Percentiles rank a stretch among this genome's conserved stretches.
phyloP scores from a whole-genome alignment of 2,329 filamentous ascomycete genomes.

The Ophiostoma populinum region DNA sequence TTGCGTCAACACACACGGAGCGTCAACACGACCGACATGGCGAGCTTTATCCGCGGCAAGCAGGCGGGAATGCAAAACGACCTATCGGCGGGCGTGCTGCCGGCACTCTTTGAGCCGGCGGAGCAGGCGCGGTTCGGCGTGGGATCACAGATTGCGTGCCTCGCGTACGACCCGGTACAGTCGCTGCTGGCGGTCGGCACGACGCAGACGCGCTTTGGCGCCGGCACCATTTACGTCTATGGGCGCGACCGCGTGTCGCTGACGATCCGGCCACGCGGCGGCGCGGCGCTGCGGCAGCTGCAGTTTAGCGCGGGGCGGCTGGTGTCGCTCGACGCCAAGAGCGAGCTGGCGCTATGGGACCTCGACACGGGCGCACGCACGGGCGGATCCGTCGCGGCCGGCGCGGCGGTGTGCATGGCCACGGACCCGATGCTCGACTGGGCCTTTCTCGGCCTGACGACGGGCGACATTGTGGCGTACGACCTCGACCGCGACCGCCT shows the following conservation, averaged over 20 bases:
- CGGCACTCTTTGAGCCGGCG: constrained; percentile 66
- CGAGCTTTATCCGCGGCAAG: constrained; percentile 76
- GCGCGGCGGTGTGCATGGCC: constrained; percentile 53
- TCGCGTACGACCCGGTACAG: constrained; percentile 79
- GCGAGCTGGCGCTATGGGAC: constrained; percentile 73
- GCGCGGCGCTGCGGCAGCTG: constrained; percentile 57
- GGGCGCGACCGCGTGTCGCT: constrained; percentile 68
- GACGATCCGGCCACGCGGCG: constrained; percentile 51
- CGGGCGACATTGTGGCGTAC: constrained; percentile 78
- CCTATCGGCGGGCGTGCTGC: constrained; percentile 62
- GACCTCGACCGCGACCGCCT: constrained; percentile 71
- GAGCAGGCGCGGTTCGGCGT: constrained; percentile 73
- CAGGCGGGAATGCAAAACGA: constrained; percentile 87
- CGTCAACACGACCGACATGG: too few relatives aligned
- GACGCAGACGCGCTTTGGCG: constrained; percentile 68
- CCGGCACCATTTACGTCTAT: constrained; percentile 76
- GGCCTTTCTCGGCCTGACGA: constrained; percentile 68
- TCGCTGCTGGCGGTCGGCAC: constrained; percentile 87
- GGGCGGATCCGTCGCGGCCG: constrained; percentile 58
- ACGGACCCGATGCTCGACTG: constrained; percentile 89
- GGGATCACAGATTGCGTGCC: constrained; percentile 51
- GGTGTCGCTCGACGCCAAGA: constrained; percentile 67
- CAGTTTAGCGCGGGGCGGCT: constrained; percentile 80
- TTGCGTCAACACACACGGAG: too few relatives aligned
- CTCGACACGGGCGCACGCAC: constrained; percentile 51